phyloP scores from a whole-genome alignment of 495 filamentous ascomycete genomes.

The Tuber brumale region DNA sequence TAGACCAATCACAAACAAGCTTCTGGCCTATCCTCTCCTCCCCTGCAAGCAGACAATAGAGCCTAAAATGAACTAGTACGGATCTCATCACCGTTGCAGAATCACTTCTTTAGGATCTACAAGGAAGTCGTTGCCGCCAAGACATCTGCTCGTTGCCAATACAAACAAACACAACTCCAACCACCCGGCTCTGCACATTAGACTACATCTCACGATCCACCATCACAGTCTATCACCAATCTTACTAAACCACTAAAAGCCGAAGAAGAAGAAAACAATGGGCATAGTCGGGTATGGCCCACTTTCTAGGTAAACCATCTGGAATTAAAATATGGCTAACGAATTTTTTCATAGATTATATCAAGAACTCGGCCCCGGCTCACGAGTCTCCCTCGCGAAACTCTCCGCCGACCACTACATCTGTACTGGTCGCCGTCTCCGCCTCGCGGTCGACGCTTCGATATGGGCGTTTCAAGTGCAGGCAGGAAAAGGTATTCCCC shows the following conservation, averaged over 20 bases:
- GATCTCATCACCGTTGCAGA: background rate
- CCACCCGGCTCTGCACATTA: background rate
- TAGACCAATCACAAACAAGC: background rate
- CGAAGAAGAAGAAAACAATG: constrained; percentile 15
- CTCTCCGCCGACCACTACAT: constrained; percentile 71
- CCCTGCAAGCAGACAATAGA: no score
- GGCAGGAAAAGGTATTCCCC: constrained; percentile 57
- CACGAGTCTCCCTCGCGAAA: constrained; percentile 75
- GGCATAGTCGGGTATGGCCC: constrained; percentile 31
- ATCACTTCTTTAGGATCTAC: background rate
- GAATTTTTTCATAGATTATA: constrained; percentile 59
- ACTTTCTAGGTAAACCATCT: background rate
- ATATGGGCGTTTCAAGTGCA: constrained; percentile 98
- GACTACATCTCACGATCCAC: constrained; percentile 8
- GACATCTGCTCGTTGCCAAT: constrained; percentile 30
- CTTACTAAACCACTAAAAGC: background rate
- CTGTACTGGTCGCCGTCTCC: constrained; percentile 61
- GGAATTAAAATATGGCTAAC: background rate
- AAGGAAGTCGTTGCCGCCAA: constrained; percentile 21
- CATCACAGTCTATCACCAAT: background rate
- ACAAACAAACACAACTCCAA: constrained; percentile 28
- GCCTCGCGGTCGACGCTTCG: constrained; percentile 87
- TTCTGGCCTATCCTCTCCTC: background rate
- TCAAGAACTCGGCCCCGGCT: constrained; percentile 74
- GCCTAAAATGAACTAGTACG: background rate